Conservation (phyloP, 352 stramenopile genomes). For the Pythium aphanidermatum region DNA sequence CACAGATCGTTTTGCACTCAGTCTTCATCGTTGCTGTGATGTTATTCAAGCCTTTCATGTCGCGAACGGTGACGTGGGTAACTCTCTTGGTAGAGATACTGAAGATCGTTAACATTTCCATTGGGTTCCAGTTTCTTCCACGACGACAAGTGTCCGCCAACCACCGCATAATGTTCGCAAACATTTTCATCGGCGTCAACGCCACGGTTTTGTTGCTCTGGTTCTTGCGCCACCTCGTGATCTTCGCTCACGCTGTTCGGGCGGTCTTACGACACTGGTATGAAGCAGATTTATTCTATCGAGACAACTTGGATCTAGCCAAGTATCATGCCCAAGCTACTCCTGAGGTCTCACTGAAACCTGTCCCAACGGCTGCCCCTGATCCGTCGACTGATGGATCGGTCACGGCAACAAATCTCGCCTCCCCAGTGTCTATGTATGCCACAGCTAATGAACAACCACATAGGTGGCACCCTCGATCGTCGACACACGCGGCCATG, state of each 20-base stretch:
- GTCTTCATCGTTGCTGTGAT: slow-evolving; percentile 38
- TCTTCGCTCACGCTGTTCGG: slow-evolving; percentile 35
- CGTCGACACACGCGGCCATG: no score
- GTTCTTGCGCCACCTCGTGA: slow-evolving; percentile 18
- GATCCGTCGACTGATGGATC: neutral
- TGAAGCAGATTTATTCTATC: neutral
- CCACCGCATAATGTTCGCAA: slow-evolving; percentile 27
- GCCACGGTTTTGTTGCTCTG: slow-evolving; percentile 18
- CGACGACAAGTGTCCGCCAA: slow-evolving; percentile 36
- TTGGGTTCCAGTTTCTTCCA: slow-evolving; percentile 56
- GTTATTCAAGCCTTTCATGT: slow-evolving; percentile 18
- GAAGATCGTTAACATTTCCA: slow-evolving; percentile 51
- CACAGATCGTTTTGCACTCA: slow-evolving; percentile 41
- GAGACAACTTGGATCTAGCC: neutral
- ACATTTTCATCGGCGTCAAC: slow-evolving; percentile 63
- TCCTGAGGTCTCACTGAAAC: no score
- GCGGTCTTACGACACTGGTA: neutral
- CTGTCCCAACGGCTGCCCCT: no score
- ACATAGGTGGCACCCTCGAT: no score
- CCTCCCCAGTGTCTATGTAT: no score
- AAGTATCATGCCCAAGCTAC: neutral
- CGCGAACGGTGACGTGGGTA: slow-evolving; percentile 35
- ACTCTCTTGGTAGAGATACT: slow-evolving; percentile 35
- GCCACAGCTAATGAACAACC: no score
- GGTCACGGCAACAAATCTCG: neutral